Conservation (phyloP, 495 filamentous ascomycete genomes). For the Aspergillus incahuasiensis region DNA sequence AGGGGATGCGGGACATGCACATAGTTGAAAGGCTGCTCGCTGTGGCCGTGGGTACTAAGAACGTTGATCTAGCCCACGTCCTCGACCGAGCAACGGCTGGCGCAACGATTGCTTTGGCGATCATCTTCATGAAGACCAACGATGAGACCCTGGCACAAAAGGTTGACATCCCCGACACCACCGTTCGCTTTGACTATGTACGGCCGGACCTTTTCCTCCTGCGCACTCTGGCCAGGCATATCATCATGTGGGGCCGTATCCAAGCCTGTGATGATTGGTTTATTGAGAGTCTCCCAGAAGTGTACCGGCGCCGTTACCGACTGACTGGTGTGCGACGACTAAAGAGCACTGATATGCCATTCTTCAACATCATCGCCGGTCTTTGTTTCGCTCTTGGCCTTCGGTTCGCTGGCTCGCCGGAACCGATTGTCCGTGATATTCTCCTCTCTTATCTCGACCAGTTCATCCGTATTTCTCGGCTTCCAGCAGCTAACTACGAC, state of each 20-base stretch:
- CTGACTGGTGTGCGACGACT: slow-evolving; percentile 53
- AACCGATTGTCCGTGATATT: slow-evolving; percentile 66
- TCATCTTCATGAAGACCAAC: slow-evolving; percentile 97
- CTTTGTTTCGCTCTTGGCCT: slow-evolving; percentile 82
- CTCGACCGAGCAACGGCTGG: slow-evolving; percentile 89
- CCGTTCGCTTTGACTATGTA: slow-evolving; percentile 89
- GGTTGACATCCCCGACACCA: slow-evolving; percentile 85
- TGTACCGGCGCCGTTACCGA: slow-evolving; percentile 52
- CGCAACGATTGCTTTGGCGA: slow-evolving; percentile 81
- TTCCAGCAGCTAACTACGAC: slow-evolving; percentile 70
- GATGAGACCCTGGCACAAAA: slow-evolving; percentile 85
- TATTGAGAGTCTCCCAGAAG: slow-evolving; percentile 60
- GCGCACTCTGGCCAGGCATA: slow-evolving; percentile 80
- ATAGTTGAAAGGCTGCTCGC: slow-evolving; percentile 81
- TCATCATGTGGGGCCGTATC: slow-evolving; percentile 92
- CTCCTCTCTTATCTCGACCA: slow-evolving; percentile 81
- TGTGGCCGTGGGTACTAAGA: slow-evolving; percentile 79
- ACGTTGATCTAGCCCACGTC: slow-evolving; percentile 83
- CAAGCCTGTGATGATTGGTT: slow-evolving; percentile 69
- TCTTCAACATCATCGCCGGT: slow-evolving; percentile 87
- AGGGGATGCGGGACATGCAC: slow-evolving; percentile 90
- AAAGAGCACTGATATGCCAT: slow-evolving; percentile 75
- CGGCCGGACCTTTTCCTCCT: slow-evolving; percentile 89
- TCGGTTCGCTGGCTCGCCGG: slow-evolving; percentile 80
- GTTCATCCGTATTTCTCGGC: slow-evolving; percentile 72